Conservation (phyloP, 2,329 filamentous ascomycete species). For the Clarireedia monteithiana region DNA sequence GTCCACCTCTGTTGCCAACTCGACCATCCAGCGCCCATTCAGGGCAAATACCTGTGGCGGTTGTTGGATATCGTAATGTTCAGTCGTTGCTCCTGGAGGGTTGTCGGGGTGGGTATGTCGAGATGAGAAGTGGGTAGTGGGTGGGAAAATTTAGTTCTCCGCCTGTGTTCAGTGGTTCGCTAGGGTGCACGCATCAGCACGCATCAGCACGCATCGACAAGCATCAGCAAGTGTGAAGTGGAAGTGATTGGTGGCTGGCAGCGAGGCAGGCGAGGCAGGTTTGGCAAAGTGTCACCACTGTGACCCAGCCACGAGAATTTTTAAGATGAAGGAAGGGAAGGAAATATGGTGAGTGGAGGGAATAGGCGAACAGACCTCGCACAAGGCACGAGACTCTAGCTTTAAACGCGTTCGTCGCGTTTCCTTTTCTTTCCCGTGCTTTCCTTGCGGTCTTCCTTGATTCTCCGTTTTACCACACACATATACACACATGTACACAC, state of each 20-base stretch:
- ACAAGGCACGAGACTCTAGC: too few relatives aligned
- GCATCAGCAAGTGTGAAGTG: background rate
- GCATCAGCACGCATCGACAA: too few relatives aligned
- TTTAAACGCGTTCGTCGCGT: too few relatives aligned
- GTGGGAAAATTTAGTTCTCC: constrained; percentile 6
- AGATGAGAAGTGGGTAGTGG: constrained; percentile 3
- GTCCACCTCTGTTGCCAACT: background rate
- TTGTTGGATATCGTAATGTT: background rate
- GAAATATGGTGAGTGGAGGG: background rate
- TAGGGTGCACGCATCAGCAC: background rate
- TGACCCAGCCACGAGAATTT: constrained; percentile 3
- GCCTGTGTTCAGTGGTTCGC: background rate
- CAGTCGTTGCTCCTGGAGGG: background rate
- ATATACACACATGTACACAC: too few relatives aligned
- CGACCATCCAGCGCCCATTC: constrained; percentile 3
- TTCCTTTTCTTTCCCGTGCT: too few relatives aligned
- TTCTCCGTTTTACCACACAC: too few relatives aligned
- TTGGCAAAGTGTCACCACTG: background rate
- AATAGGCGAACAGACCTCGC: background rate
- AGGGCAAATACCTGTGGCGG: constrained; percentile 2
- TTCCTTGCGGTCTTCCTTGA: too few relatives aligned
- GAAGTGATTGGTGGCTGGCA: background rate
- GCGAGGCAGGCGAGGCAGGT: background rate
- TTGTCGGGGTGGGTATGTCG: background rate
- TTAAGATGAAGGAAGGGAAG: background rate